Evolutionary conservation across 2,329 filamentous ascomycete species (phyloP).

Genomic region (Clonostachys chloroleuca): DNA sequence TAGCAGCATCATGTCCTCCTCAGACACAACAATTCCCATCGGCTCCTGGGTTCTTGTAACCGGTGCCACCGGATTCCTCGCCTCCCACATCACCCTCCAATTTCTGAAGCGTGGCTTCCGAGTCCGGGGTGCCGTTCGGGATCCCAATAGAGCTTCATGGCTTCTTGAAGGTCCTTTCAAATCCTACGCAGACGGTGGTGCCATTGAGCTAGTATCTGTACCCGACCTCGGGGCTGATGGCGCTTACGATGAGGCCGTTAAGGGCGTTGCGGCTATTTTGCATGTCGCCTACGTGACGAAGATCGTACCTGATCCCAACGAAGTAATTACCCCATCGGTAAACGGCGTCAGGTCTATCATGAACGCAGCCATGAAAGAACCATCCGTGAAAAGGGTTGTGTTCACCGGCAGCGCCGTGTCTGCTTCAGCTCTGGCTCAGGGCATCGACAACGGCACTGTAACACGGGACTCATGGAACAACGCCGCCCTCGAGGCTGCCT

Average conservation of each 20-base stretch:
- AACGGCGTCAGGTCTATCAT: constrained; percentile 28
- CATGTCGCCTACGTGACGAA: constrained; percentile 29
- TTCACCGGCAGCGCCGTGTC: constrained; percentile 16
- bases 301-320: constrained; percentile 26
- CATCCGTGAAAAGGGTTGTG: constrained; percentile 27
- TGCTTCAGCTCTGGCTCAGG: not conserved
- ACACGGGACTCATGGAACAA: constrained; percentile 22
- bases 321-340: constrained; percentile 23
- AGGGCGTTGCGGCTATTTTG: constrained; percentile 24
- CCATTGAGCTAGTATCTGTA: constrained; percentile 20
- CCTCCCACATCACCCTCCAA: constrained; percentile 27
- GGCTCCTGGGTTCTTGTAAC: constrained; percentile 33
- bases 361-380: constrained; percentile 28
- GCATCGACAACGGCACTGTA: constrained; percentile 5
- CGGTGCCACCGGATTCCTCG: constrained; percentile 37
- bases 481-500: constrained; percentile 16
- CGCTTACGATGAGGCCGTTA: constrained; percentile 21
- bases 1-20: not conserved
- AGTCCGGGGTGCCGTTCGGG: constrained; percentile 35
- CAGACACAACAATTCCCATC: constrained; percentile 8
- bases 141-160: constrained; percentile 21
- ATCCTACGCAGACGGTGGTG: not conserved
- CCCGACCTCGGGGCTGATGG: constrained; percentile 25
- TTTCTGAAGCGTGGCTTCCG: constrained; percentile 29
- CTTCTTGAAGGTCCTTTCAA: constrained; percentile 6